Evolutionary conservation across 1,139 yeast genomes (phyloP).

Genomic region (Taphrina pruni): DNA sequence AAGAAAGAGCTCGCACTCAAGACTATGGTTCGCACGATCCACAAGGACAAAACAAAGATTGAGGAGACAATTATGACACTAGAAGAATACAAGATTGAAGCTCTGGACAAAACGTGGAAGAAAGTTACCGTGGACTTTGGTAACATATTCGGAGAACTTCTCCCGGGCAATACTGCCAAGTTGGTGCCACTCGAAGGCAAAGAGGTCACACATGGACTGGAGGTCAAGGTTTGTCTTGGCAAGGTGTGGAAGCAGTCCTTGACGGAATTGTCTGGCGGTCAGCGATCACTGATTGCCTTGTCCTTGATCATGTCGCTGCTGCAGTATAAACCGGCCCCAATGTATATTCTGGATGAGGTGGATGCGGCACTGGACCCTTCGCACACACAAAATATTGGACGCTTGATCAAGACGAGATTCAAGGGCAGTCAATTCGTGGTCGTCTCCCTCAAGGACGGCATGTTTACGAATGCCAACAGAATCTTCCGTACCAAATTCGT

Average conservation of each 20-base stretch:
- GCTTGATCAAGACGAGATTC: constrained; percentile 89
- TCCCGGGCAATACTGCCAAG: constrained; percentile 91
- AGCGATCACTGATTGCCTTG: constrained; percentile 87
- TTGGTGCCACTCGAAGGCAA: constrained; percentile 78
- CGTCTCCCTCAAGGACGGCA: constrained; percentile 94
- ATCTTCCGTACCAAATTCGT: constrained; percentile 93
- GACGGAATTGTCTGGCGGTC: constrained; percentile 97
- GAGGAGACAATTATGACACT: constrained; percentile 85
- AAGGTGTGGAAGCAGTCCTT: constrained; percentile 94
- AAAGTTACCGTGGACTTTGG: constrained; percentile 90
- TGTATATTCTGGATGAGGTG: constrained; percentile 95
- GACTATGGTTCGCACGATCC: constrained; percentile 84
- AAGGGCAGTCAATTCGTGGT: constrained; percentile 96
- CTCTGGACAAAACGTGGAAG: constrained; percentile 80
- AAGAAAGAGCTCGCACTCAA: constrained; percentile 80
- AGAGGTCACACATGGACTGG: constrained; percentile 89
- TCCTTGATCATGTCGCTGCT: constrained; percentile 80
- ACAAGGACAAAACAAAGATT: constrained; percentile 86
- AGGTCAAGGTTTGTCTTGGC: constrained; percentile 88
- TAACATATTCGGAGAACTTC: constrained; percentile 81
- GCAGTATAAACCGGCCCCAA: constrained; percentile 96
- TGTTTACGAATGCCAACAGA: constrained; percentile 96
- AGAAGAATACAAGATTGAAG: constrained; percentile 83
- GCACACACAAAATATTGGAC: constrained; percentile 97
- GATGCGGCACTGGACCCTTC: constrained; percentile 97